These are phyloP conservation scores for cucumber (Cucumis sativus) DNA, from an alignment of 306 rosid genomes.

Conservation along the genomic window Cucumber_9930_V3 NC_026657.2:9500501-9501000, in stretches of 20 bases:
- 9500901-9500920: not conserved
- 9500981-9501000: not conserved
- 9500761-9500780: not conserved
- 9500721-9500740: not conserved
- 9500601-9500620: not conserved
- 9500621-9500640: not conserved
- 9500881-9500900: not conserved
- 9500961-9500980: not conserved
- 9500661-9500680: not conserved
- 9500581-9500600: not conserved
- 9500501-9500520: not conserved
- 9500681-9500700: not conserved
- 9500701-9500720: not conserved
- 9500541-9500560: not conserved
- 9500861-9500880: not conserved
- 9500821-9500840: not conserved
- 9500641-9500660: not conserved
- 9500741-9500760: not conserved
- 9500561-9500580: not conserved
- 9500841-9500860: slow-evolving; percentile 12
- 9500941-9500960: not conserved
- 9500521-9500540: not conserved
- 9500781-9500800: not conserved
- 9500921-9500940: not conserved
- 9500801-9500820: not conserved